Percentiles rank a stretch among this genome's conserved stretches.
Evolutionary conservation across 352 stramenopile species (phyloP).

Genomic region (Phytophthora brassicae): DNA sequence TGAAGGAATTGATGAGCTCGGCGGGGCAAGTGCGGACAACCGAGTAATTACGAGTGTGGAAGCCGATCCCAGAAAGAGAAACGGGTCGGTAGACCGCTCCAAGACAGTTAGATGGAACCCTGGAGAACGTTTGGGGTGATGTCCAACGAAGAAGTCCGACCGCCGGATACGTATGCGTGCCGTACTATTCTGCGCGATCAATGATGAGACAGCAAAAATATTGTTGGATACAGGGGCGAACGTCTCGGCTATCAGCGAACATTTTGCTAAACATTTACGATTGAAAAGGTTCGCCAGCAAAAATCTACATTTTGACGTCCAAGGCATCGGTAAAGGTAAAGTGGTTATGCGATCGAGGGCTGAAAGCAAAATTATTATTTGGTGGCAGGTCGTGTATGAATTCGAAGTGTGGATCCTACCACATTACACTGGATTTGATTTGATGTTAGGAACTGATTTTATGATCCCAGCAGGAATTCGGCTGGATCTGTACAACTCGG

Average conservation of each 20-base stretch:
- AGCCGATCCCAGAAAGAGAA: too few relatives aligned
- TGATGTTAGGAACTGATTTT: slow-evolving; percentile 2
- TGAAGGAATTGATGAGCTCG: too few relatives aligned
- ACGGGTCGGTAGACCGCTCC: too few relatives aligned
- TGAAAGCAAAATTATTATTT: not conserved
- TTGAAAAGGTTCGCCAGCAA: not conserved
- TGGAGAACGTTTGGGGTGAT: not conserved
- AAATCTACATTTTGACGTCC: not conserved
- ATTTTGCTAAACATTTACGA: not conserved
- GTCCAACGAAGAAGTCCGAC: not conserved
- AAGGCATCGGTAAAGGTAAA: not conserved
- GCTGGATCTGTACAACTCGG: not conserved
- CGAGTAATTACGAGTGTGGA: too few relatives aligned
- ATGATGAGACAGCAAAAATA: not conserved
- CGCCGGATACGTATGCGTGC: not conserved
- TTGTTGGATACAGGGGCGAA: not conserved
- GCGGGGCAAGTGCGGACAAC: too few relatives aligned
- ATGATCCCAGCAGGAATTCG: slow-evolving; percentile 8
- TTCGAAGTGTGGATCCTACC: slow-evolving; percentile 10
- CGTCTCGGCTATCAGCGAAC: not conserved
- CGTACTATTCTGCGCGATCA: not conserved
- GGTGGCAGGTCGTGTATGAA: slow-evolving; percentile 5
- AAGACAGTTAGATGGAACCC: not conserved
- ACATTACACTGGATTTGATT: not conserved
- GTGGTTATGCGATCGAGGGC: not conserved